These are phyloP conservation scores for Ceratobasidium sp. DNA, from an alignment of 1,284 basidiomycete genomes.

Conservation along the genomic window DNA sequence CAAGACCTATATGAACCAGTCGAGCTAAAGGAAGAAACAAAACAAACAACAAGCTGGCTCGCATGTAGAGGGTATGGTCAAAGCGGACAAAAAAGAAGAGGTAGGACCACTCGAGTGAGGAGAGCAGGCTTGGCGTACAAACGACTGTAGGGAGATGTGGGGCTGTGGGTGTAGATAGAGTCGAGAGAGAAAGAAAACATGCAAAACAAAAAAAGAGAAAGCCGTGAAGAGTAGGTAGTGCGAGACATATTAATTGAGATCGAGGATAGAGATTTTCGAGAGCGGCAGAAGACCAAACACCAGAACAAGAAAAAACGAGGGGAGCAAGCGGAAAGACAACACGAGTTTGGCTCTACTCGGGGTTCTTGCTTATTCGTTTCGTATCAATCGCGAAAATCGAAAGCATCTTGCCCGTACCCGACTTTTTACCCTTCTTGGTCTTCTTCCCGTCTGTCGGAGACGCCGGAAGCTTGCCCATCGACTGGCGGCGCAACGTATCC, in stretches of 20 bases:
- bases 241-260: slow-evolving; percentile 31
- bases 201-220: slow-evolving; percentile 1
- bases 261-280: slow-evolving; percentile 15
- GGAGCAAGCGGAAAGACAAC: not conserved
- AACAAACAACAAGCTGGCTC: slow-evolving; percentile 17
- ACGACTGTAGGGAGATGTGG: not conserved
- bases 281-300: not conserved
- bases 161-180: not conserved
- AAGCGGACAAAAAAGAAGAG: slow-evolving; percentile 4
- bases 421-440: slow-evolving; percentile 83
- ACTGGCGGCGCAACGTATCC: slow-evolving; percentile 37
- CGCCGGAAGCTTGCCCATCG: slow-evolving; percentile 18
- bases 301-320: not conserved
- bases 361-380: slow-evolving; percentile 58
- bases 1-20: slow-evolving; percentile 4
- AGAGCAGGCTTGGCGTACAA: slow-evolving; percentile 17
- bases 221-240: not conserved
- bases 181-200: slow-evolving; percentile 6
- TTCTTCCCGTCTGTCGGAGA: slow-evolving; percentile 62
- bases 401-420: slow-evolving; percentile 83
- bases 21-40: not conserved
- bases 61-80: slow-evolving; percentile 33
- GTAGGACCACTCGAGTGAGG: not conserved
- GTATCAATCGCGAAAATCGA: slow-evolving; percentile 68
- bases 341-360: not conserved